phyloP scores from a whole-genome alignment of 1,139 yeast genomes.

The Protomyces macrosporus region DNA sequence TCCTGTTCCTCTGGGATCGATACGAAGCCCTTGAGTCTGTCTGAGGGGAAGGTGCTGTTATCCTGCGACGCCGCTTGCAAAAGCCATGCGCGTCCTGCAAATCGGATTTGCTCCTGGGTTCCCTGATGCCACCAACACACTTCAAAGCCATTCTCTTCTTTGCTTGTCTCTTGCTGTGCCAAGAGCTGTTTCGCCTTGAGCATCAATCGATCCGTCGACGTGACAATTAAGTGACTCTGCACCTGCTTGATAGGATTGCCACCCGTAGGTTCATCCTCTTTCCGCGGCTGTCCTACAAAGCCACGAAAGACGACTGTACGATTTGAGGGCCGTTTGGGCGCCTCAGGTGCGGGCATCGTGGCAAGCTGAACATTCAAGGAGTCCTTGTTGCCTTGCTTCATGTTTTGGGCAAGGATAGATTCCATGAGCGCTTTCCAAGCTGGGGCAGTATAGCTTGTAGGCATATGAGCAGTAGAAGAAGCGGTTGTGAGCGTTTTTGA shows the following conservation, averaged over 20 bases:
- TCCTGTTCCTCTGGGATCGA: neutral
- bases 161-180: constrained; percentile 31
- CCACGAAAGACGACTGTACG: constrained; percentile 25
- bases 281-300: constrained; percentile 21
- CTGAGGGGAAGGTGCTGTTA: constrained; percentile 6
- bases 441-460: neutral
- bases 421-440: constrained; percentile 19
- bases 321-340: constrained; percentile 8
- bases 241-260: constrained; percentile 19
- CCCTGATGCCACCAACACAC: constrained; percentile 27
- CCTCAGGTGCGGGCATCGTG: constrained; percentile 16
- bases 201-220: constrained; percentile 10
- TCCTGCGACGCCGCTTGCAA: constrained; percentile 1
- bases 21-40: neutral
- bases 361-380: constrained; percentile 15
- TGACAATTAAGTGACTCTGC: constrained; percentile 5
- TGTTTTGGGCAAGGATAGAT: constrained; percentile 8
- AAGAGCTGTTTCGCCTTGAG: constrained; percentile 18
- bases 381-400: constrained; percentile 22
- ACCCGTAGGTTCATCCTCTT: constrained; percentile 23
- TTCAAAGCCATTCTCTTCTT: constrained; percentile 22
- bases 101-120: constrained; percentile 23
- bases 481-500: neutral
- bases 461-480: neutral
- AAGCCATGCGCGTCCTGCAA: constrained; percentile 21